Evolutionary conservation across 225 moss, liverwort and hornwort species (phyloP), one percentile per base, ranked within the genome.

Genomic region (Pseudisothecium myosuroides): DNA sequence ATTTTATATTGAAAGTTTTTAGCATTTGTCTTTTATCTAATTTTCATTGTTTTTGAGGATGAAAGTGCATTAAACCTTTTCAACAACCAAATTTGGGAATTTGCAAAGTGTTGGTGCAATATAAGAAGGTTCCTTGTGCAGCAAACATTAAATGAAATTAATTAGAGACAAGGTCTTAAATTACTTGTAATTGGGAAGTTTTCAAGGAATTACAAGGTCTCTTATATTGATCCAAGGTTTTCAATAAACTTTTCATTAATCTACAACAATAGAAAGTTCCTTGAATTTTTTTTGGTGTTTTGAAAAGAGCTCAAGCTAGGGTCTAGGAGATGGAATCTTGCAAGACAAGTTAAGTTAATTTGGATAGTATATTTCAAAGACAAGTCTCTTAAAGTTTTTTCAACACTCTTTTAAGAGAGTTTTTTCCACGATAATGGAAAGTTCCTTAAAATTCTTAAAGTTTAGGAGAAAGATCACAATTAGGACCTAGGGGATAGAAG

Each of bases 201-300:
- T n/a, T 23, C 13, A 23, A 69, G 4, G 39, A 69, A 13, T 7
- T n/a, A n/a, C 39, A 39, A 69, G 14, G 13, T 37, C 23, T 69
- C 13, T n/a, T n/a, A 39, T 4, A 69, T 0, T 23, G 2, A 4
- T n/a, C 2, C 7, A 68, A 13, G 23, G 0, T n/a, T n/a, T n/a
- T 39, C 7, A 12, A 68, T 68, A 12, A n/a, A 68, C 23, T 68
- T 68, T 23, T 71, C 26, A 39, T 41, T 18, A 39, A 24, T 24
- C 14, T 24, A 39, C 13, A 24, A 24, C 7, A 69, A 71, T 26
- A 0, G 1, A 71, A 71, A 71, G 4, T 24, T 39, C 5, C 5
- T 71, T 75, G 10, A 73, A 10, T 3, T 0, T 17, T n/a, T 27
- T 73, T 45, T 0, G 0, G 0, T 17, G 10, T 28, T 28, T 43